Conservation (phyloP, 202 grass and related monocot genomes). For the Eragrostis tef region DNA sequence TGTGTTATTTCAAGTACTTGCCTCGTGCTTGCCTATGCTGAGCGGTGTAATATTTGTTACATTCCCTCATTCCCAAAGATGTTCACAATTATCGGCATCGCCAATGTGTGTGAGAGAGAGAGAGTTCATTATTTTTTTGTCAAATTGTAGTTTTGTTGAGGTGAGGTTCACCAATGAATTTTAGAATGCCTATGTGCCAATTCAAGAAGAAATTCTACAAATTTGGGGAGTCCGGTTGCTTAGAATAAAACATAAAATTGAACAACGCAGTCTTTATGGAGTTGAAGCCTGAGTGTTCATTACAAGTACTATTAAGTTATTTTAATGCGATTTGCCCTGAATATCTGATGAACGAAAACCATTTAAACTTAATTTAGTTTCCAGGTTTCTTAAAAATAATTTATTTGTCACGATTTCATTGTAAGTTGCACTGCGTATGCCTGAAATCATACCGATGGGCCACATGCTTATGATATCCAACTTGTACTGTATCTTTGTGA, state of each 20-base stretch:
- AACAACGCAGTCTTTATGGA: background rate
- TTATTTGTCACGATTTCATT: no score
- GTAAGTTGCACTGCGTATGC: no score
- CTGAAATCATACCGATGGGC: background rate
- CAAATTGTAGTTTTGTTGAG: background rate
- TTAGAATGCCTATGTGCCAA: background rate
- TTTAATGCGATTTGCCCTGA: background rate
- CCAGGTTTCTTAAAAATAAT: background rate
- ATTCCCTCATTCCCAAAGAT: background rate
- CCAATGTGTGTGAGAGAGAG: background rate
- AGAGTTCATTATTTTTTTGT: background rate
- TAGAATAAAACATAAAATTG: background rate
- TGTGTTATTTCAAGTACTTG: background rate
- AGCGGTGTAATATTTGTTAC: background rate
- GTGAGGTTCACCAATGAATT: no score
- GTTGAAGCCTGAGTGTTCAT: background rate
- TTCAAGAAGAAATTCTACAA: background rate
- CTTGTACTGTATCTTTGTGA: background rate
- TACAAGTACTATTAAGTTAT: background rate
- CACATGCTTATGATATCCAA: conserved; percentile 28
- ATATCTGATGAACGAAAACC: background rate
- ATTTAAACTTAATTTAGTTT: conserved; percentile 7
- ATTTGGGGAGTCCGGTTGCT: background rate
- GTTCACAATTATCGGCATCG: background rate
- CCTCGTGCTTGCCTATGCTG: background rate